Evolutionary conservation across 805 yeast genomes (phyloP).

Genomic region (Suhomyces xylopsoci): DNA sequence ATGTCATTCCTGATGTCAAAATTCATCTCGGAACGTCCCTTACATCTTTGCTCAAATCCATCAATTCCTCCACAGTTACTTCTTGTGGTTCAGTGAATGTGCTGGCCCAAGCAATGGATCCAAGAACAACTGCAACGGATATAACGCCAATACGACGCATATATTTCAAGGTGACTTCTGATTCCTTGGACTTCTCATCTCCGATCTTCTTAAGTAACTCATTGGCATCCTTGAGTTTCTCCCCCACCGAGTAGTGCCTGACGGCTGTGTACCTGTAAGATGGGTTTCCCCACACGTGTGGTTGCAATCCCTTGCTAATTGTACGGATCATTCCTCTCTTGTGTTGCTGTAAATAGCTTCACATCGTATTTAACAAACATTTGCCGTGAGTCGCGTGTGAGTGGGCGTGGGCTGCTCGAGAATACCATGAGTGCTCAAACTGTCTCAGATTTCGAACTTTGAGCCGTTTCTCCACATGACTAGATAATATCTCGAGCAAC

Average conservation of each 20-base stretch:
- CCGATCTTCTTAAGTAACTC: constrained; percentile 28
- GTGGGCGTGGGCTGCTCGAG: neutral
- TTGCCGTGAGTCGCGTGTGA: neutral
- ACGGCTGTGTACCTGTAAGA: neutral
- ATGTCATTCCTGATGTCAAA: neutral
- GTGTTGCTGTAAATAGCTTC: neutral
- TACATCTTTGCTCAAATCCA: constrained; percentile 24
- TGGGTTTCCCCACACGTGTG: neutral
- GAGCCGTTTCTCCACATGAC: neutral
- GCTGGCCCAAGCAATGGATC: constrained; percentile 28
- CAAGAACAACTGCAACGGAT: constrained; percentile 25
- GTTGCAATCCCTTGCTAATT: neutral
- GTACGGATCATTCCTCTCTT: neutral
- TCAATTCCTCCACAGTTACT: constrained; percentile 5
- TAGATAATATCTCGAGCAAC: neutral
- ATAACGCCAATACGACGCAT: constrained; percentile 24
- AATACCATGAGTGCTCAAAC: neutral
- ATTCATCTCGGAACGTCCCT: neutral
- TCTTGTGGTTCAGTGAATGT: constrained; percentile 9
- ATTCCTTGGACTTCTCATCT: constrained; percentile 30
- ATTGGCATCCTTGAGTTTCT: constrained; percentile 20
- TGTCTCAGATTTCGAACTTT: neutral
- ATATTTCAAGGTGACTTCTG: constrained; percentile 24
- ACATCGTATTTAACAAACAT: neutral
- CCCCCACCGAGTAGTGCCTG: constrained; percentile 12